Conservation (phyloP, 345 rosid genomes). For the Hibiscus trionum region DNA sequence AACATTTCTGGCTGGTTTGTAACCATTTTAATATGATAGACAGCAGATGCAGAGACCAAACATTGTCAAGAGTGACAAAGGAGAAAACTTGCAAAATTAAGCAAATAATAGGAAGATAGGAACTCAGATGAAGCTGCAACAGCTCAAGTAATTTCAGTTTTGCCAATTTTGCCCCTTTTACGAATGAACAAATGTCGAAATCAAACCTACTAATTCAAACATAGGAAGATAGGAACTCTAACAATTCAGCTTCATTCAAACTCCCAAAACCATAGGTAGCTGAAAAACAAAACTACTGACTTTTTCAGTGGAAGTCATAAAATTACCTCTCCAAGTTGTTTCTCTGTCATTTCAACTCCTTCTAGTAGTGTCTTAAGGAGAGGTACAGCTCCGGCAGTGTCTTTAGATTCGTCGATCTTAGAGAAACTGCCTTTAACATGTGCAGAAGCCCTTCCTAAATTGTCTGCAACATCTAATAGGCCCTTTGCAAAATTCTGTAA, state of each 20-base stretch:
- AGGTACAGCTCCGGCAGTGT: slow-evolving; percentile 51
- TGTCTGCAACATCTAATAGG: slow-evolving; percentile 86
- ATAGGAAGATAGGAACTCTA: background rate
- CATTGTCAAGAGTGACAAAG: background rate
- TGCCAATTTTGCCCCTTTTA: background rate
- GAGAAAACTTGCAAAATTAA: background rate
- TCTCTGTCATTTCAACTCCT: slow-evolving; percentile 99
- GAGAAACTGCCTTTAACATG: slow-evolving; percentile 73
- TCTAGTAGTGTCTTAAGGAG: slow-evolving; percentile 71
- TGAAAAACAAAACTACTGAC: background rate
- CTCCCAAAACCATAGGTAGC: background rate
- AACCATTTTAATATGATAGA: background rate
- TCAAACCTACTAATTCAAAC: background rate
- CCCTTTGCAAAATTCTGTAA: slow-evolving; percentile 73
- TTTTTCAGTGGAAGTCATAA: background rate
- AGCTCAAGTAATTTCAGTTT: background rate
- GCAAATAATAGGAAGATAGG: too few species aligned
- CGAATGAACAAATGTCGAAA: background rate
- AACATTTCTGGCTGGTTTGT: background rate
- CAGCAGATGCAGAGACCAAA: background rate
- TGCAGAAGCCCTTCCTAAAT: slow-evolving; percentile 82
- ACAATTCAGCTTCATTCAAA: background rate
- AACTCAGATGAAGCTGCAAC: background rate
- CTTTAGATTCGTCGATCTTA: slow-evolving; percentile 57
- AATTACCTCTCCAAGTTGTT: slow-evolving; percentile 71